phyloP scores from a whole-genome alignment of 495 filamentous ascomycete genomes.

The Tuber calosporum region DNA sequence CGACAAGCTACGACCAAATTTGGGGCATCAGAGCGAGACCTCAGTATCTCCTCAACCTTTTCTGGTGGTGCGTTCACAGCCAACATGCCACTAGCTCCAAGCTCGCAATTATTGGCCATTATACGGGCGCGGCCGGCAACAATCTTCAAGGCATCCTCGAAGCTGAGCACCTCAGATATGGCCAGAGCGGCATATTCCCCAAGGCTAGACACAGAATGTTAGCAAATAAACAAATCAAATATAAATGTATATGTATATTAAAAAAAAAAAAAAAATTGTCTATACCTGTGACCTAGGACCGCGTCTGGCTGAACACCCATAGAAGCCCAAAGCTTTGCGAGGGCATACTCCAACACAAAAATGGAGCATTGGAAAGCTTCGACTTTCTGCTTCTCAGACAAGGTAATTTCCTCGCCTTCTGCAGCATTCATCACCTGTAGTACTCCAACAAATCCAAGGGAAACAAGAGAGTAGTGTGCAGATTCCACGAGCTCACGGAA shows the following conservation, averaged over 20 bases:
- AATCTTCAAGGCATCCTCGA: conserved; percentile 70
- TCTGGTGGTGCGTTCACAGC: conserved; percentile 47
- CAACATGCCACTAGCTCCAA: conserved; percentile 65
- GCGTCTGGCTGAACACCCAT: conserved; percentile 69
- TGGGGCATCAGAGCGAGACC: conserved; percentile 34
- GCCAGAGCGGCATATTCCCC: conserved; percentile 86
- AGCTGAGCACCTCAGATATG: conserved; percentile 70
- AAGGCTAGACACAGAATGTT: conserved; percentile 37
- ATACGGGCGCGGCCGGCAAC: conserved; percentile 71
- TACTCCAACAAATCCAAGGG: conserved; percentile 66
- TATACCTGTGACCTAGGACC: conserved; percentile 74
- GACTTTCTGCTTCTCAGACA: conserved; percentile 58
- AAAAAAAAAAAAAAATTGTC: conserved; percentile 10
- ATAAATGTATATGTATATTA: too few species aligned
- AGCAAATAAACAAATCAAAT: conserved; percentile 15
- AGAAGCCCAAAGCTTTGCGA: conserved; percentile 70
- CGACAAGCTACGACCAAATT: conserved; percentile 53
- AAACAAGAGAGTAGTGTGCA: conserved; percentile 59
- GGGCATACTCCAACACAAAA: conserved; percentile 74
- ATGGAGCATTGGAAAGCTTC: conserved; percentile 63
- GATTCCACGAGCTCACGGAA: conserved; percentile 66
- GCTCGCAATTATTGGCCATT: conserved; percentile 62
- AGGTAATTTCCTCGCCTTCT: conserved; percentile 50
- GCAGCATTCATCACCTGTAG: conserved; percentile 60
- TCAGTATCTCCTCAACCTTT: conserved; percentile 37